Conservation (phyloP, 306 rosid species). For the Carpinus viminea region DNA sequence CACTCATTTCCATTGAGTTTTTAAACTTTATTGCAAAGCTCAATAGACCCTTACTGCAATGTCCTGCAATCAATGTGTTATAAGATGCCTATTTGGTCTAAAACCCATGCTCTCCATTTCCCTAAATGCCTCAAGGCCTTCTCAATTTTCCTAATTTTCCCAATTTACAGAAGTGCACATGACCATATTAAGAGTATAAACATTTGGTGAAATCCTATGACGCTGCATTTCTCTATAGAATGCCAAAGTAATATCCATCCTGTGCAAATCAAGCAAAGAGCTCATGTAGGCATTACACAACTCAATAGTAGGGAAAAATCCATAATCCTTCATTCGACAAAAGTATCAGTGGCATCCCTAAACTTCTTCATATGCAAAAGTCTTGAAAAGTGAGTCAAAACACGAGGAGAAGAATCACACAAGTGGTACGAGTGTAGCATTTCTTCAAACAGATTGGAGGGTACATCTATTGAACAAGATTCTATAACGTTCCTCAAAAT, state of each 20-base stretch:
- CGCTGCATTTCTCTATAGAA: conserved; percentile 58
- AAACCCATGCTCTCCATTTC: conserved; percentile 69
- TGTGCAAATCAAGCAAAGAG: conserved; percentile 54
- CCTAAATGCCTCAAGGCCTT: conserved; percentile 51
- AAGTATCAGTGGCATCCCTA: conserved; percentile 57
- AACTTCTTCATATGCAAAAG: conserved; percentile 58
- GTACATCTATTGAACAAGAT: conserved; percentile 38
- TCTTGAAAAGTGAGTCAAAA: conserved; percentile 75
- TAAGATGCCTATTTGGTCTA: conserved; percentile 51
- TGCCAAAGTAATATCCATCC: conserved; percentile 52
- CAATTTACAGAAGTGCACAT: conserved; percentile 57
- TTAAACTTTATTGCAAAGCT: no score
- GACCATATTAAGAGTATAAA: conserved; percentile 70
- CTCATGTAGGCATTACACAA: conserved; percentile 78
- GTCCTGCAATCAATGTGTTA: no score
- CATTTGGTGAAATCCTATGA: conserved; percentile 52
- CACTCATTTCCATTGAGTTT: no score
- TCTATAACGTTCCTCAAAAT: conserved; percentile 43
- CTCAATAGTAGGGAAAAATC: conserved; percentile 63
- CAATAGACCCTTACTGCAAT: no score
- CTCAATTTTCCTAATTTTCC: conserved; percentile 70
- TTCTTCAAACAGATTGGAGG: conserved; percentile 57
- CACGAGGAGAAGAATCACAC: conserved; percentile 66
- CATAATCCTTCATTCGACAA: conserved; percentile 66
- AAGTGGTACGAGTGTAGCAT: conserved; percentile 48